Percentiles rank a stretch among this genome's conserved stretches.
phyloP scores from a whole-genome alignment of 2,329 filamentous ascomycete genomes.

The Penicillium sp. region DNA sequence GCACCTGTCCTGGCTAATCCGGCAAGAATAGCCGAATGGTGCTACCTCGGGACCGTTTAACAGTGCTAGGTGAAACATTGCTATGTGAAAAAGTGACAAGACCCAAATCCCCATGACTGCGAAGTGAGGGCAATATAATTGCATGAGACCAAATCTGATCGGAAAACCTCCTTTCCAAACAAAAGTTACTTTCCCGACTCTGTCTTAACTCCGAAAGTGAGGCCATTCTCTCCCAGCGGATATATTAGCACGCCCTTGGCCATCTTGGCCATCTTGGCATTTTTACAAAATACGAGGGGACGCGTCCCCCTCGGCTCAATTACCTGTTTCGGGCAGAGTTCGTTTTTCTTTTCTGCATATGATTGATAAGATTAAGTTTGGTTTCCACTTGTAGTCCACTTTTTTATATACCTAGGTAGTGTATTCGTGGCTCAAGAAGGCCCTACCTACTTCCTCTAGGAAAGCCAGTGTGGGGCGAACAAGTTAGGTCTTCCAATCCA shows the following conservation, averaged over 20 bases:
- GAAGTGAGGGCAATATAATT: not conserved
- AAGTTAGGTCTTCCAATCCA: no score
- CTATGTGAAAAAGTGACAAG: not conserved
- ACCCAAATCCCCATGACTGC: not conserved
- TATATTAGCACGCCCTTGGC: not conserved
- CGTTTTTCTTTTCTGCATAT: not conserved
- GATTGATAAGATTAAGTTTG: constrained; percentile 8
- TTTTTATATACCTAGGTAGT: not conserved
- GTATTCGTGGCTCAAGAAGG: not conserved
- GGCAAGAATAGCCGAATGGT: not conserved
- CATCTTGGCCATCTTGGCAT: constrained; percentile 11
- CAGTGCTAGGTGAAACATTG: not conserved
- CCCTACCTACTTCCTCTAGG: not conserved
- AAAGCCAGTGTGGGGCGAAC: not conserved
- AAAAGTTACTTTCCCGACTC: not conserved
- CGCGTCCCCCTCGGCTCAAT: not conserved
- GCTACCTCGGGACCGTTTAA: not conserved
- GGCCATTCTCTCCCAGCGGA: not conserved
- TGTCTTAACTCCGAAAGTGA: not conserved
- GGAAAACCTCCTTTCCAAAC: not conserved
- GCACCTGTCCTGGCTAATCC: not conserved
- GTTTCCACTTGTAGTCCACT: not conserved
- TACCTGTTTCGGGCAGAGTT: not conserved
- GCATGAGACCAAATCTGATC: not conserved
- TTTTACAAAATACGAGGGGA: not conserved